Evolutionary conservation across 306 rosid species (phyloP).

Genomic region (Castanopsis chinensis): DNA sequence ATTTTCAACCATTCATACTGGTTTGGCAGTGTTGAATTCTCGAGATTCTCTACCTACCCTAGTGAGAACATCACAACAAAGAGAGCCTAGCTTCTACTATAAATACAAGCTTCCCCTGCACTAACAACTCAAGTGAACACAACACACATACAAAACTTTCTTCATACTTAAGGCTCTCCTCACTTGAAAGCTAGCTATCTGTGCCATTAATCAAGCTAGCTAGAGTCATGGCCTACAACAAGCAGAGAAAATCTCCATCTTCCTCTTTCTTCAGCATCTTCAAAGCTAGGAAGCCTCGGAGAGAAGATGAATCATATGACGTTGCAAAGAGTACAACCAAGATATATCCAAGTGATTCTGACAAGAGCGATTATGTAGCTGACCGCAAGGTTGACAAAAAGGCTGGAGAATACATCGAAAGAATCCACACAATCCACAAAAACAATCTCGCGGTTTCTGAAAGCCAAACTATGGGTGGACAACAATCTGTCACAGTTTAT

Average conservation of each 20-base stretch:
- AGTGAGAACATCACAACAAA: conserved; percentile 7
- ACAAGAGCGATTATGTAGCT: conserved; percentile 29
- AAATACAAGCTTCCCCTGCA: conserved; percentile 33
- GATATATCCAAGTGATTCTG: conserved; percentile 85
- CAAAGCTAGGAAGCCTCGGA: conserved; percentile 32
- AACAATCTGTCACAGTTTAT: conserved; percentile 29
- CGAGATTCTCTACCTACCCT: conserved; percentile 35
- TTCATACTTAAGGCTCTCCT: too few species aligned
- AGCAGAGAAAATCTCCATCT: conserved; percentile 8
- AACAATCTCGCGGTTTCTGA: conserved; percentile 49
- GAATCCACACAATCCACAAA: conserved; percentile 29
- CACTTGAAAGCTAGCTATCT: too few species aligned
- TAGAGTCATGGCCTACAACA: neutral
- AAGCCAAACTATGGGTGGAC: conserved; percentile 1
- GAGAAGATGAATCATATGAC: conserved; percentile 32
- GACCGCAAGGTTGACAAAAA: conserved; percentile 71
- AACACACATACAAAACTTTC: neutral
- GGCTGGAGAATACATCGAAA: conserved; percentile 56
- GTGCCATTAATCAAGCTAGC: too few species aligned
- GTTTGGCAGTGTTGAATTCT: conserved; percentile 32
- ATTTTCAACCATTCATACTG: conserved; percentile 23
- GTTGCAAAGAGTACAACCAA: conserved; percentile 35
- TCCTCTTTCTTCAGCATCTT: conserved; percentile 55
- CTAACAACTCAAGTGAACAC: conserved; percentile 23
- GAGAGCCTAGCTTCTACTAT: conserved; percentile 18